Conservation (phyloP, 2,329 filamentous ascomycete genomes). For the Talaromyces sp. region DNA sequence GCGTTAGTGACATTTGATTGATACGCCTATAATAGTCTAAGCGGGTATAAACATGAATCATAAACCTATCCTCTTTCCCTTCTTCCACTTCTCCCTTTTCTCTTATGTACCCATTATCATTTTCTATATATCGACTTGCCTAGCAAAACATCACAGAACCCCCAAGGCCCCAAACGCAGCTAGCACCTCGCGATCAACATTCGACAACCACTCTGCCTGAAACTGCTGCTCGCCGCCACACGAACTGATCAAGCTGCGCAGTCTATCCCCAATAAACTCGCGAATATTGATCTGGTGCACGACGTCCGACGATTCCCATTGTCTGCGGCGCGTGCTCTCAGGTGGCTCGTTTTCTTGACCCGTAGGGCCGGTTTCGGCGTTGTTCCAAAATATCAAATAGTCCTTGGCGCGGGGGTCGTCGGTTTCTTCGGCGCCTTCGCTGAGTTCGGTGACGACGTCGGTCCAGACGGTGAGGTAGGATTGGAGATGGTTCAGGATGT, state of each 20-base stretch:
- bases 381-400: constrained; percentile 13
- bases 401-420: constrained; percentile 19
- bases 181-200: constrained; percentile 40
- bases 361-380: constrained; percentile 15
- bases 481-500: constrained; percentile 40
- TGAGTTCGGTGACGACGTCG: constrained; percentile 39
- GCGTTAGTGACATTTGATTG: neutral
- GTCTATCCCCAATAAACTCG: constrained; percentile 37
- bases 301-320: constrained; percentile 36
- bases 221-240: constrained; percentile 39
- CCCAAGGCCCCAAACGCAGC: constrained; percentile 34
- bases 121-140: neutral
- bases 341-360: constrained; percentile 28
- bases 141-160: constrained; percentile 19
- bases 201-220: constrained; percentile 37
- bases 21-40: neutral
- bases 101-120: neutral
- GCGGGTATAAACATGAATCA: neutral
- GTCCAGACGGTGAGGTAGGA: constrained; percentile 44
- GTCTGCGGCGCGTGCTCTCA: constrained; percentile 35
- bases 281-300: constrained; percentile 41
- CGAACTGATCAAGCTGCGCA: constrained; percentile 33
- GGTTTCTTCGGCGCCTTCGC: constrained; percentile 34
- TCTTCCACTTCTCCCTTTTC: neutral
- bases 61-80: neutral